Evolutionary conservation across 768 basidiomycete species (phyloP).

Genomic region (Saitozyma sp.): DNA sequence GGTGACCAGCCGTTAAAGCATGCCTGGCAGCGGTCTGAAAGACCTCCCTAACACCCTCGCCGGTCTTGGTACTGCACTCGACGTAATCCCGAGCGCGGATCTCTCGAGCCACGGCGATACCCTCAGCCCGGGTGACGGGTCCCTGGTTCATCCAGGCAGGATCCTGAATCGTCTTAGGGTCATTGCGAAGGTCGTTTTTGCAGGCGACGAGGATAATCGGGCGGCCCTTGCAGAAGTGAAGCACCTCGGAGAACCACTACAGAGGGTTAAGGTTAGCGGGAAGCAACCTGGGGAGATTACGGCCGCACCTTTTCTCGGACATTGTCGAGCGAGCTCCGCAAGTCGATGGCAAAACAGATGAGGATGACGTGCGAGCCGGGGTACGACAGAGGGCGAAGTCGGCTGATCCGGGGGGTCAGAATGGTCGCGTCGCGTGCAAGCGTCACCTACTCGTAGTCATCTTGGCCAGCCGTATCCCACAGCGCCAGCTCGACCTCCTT

Average conservation of each 20-base stretch:
- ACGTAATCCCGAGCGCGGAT: slow-evolving; percentile 95
- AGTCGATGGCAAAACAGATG: slow-evolving; percentile 98
- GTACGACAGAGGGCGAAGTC: slow-evolving; percentile 94
- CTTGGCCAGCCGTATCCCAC: slow-evolving; percentile 99
- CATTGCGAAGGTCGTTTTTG: slow-evolving; percentile 97
- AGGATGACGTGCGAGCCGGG: slow-evolving; percentile 99
- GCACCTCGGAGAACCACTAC: slow-evolving; percentile 97
- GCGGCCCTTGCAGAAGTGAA: slow-evolving; percentile 92
- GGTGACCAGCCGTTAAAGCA: slow-evolving; percentile 60
- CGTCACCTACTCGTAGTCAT: slow-evolving; percentile 75
- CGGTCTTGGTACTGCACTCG: slow-evolving; percentile 94
- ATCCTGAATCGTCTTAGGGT: slow-evolving; percentile 89
- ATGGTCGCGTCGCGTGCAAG: no score
- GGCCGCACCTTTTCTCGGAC: slow-evolving; percentile 92
- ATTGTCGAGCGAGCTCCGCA: slow-evolving; percentile 96
- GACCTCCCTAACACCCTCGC: slow-evolving; percentile 95
- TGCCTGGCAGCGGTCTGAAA: slow-evolving; percentile 97
- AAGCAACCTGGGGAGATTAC: neutral
- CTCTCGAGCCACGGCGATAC: slow-evolving; percentile 91
- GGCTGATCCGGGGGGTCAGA: slow-evolving; percentile 48
- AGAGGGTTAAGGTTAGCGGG: neutral
- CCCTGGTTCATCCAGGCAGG: slow-evolving; percentile 90
- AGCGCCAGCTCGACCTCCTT: slow-evolving; percentile 97
- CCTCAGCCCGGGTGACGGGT: slow-evolving; percentile 71
- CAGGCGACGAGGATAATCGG: slow-evolving; percentile 97